Evolutionary conservation across 2,329 filamentous ascomycete genomes (phyloP), one percentile per base, ranked within the genome.

Genomic region (Penicillium brasilianum): DNA sequence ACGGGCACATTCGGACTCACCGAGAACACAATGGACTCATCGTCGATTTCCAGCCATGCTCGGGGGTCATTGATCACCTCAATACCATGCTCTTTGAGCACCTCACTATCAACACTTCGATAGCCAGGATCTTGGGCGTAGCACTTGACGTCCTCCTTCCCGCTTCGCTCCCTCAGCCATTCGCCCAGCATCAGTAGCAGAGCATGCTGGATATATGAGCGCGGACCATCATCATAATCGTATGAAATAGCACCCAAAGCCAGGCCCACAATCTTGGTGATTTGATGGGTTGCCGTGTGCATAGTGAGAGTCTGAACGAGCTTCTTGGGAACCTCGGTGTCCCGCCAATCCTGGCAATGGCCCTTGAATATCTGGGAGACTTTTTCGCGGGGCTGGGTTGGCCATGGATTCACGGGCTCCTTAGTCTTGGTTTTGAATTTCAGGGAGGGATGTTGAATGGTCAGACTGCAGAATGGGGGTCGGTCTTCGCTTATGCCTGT

Each of bases 11-110:
- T 65, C 6, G 72, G 53, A n/a, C 64, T 70, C 48, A 71, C 59
- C 1, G 74, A 74, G 58, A 78, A 63, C 10, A 79, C 71, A 6
- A 78, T 50, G 2, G 74, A 72, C 16, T 71, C 57, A 34, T 74
- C 68, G 52, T 78, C 72, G 9, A 78, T 57, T 60, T 77, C 71
- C 3, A 77, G 67, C 62, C 78, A 77, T 4, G 72, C 75, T 25
- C 62, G 48, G 2, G 71, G 70, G 39, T 73, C 70, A n/a, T 71
- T 62, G n/a, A 73, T 50, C n/a, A 71, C 61, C 37, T 67, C 46
- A 3, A 71, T 54, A 2, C 61, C 63, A 28, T 55, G 25, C 18
- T 61, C 36, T 3, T 53, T 39, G 18, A 72, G 36, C 9, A 69
- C 18, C n/a, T 41, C 32, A 41, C 44, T 55, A 28, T 73, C 70